A percentile compares a stretch with the other conserved stretches of the same genome.
Evolutionary conservation across 805 yeast species (phyloP).

Genomic region (Candida germanica): DNA sequence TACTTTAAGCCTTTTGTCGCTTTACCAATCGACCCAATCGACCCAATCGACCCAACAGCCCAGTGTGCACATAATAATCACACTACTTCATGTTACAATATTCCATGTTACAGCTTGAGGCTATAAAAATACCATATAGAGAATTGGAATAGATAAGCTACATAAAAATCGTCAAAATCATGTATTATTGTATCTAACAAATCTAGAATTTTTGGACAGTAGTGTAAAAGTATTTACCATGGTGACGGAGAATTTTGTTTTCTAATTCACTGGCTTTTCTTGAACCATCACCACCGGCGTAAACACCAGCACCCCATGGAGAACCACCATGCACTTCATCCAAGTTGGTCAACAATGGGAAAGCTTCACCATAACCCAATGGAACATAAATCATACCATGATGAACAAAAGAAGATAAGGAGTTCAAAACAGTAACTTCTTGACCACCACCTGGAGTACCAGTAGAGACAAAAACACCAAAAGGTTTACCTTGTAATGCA

Average conservation of each 20-base stretch:
- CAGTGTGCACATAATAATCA: too few relatives aligned
- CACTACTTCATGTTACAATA: too few relatives aligned
- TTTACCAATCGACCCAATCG: too few relatives aligned
- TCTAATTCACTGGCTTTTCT: slow-evolving; percentile 65
- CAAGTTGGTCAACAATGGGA: slow-evolving; percentile 49
- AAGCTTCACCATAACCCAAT: slow-evolving; percentile 55
- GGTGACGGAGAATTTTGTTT: slow-evolving; percentile 56
- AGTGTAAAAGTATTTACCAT: slow-evolving; percentile 59
- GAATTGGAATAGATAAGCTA: too few relatives aligned
- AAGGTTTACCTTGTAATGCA: slow-evolving; percentile 67
- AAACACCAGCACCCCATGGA: slow-evolving; percentile 84
- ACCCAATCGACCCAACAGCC: too few relatives aligned
- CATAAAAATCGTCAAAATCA: slow-evolving; percentile 61
- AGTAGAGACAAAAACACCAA: slow-evolving; percentile 70
- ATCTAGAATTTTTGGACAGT: slow-evolving; percentile 14
- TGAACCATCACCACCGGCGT: slow-evolving; percentile 75
- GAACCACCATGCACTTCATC: slow-evolving; percentile 75
- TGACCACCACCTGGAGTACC: slow-evolving; percentile 80
- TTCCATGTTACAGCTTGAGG: too few relatives aligned
- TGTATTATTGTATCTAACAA: slow-evolving; percentile 2
- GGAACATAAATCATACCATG: slow-evolving; percentile 82
- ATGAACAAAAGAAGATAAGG: slow-evolving; percentile 63
- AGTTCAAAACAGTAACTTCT: slow-evolving; percentile 61
- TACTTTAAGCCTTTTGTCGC: too few relatives aligned
- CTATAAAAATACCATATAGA: too few relatives aligned